Evolutionary conservation across 2,329 filamentous ascomycete species (phyloP).

Genomic region (Mollisiaceae sp.): DNA sequence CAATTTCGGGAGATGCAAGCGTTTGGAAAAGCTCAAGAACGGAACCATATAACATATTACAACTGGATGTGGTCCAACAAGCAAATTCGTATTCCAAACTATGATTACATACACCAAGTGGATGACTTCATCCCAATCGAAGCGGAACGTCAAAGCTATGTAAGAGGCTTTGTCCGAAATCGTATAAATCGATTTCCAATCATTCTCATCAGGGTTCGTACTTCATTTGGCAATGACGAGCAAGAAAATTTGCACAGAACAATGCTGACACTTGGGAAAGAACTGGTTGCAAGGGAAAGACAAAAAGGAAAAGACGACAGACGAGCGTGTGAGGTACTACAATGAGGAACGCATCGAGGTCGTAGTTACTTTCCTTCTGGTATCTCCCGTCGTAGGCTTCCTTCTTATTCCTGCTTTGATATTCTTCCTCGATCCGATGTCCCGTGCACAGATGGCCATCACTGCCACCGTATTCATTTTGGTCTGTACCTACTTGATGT

Average conservation of each 20-base stretch:
- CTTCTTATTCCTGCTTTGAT: constrained; percentile 31
- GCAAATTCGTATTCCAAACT: constrained; percentile 13
- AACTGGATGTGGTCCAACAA: constrained; percentile 16
- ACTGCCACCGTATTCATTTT: constrained; percentile 22
- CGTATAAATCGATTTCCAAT: background rate
- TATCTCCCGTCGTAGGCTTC: constrained; percentile 18
- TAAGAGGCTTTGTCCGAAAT: too few species aligned
- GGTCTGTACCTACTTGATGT: constrained; percentile 19
- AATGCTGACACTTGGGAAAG: background rate
- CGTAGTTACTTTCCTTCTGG: constrained; percentile 11
- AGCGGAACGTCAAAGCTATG: too few species aligned
- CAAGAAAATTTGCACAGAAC: background rate
- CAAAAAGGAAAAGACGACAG: constrained; percentile 19
- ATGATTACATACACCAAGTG: constrained; percentile 17
- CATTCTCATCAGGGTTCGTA: constrained; percentile 8
- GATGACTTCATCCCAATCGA: constrained; percentile 20
- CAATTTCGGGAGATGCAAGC: constrained; percentile 7
- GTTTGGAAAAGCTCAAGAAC: constrained; percentile 10
- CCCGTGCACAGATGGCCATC: constrained; percentile 22
- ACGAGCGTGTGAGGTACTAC: constrained; percentile 17
- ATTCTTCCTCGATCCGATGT: constrained; percentile 30
- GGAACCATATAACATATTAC: constrained; percentile 11
- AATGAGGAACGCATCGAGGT: constrained; percentile 8
- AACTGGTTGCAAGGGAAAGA: constrained; percentile 8
- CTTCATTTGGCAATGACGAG: background rate